Evolutionary conservation across 2,329 filamentous ascomycete species (phyloP), one percentile per base, ranked within the genome.

Genomic region (Aspergillus tamarii): DNA sequence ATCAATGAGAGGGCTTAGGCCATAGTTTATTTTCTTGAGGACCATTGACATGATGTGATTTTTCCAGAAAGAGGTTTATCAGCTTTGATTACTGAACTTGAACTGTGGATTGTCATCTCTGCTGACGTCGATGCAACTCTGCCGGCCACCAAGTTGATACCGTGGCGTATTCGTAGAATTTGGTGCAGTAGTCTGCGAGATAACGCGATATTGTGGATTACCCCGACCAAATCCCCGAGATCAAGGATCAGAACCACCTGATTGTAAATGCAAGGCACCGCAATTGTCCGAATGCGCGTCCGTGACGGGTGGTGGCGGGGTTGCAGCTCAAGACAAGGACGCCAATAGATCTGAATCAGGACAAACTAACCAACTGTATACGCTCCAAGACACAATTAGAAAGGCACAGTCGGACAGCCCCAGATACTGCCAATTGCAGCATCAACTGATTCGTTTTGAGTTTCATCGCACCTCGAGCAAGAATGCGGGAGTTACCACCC

Each of bases 131-230:
- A 62, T 59, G 46, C 48, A 62, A 54, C 52, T 16, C 32, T 36
- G 2, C 34, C 34, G 34, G 30, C 16, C 30, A n/a, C 26, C n/a
- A 34, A 19, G 39, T 41, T 41, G 50, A 19, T 19, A 45, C 56
- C 61, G 43, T 60, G 57, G 56, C 63, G 48, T 61, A 26, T 39
- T 64, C 63, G 63, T 62, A 64, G 63, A 64, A 64, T 64, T 57
- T 59, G 36, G 16, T 41, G 26, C 59, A 54, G 48, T 32, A 54
- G 59, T 43, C 59, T 66, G 62, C 64, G 53, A 64, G 62, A 64
- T 64, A 62, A 66, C 56, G 56, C 14, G 30, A 46, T 28, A 46
- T 16, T 52, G 26, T 23, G 54, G 30, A 36, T 36, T 41, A 32
- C 52, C 12, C 32, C 32, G 23, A 39, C n/a, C 32, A 55, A 55